Conservation (phyloP, 345 rosid genomes). For the Noccaea bulbosa region DNA sequence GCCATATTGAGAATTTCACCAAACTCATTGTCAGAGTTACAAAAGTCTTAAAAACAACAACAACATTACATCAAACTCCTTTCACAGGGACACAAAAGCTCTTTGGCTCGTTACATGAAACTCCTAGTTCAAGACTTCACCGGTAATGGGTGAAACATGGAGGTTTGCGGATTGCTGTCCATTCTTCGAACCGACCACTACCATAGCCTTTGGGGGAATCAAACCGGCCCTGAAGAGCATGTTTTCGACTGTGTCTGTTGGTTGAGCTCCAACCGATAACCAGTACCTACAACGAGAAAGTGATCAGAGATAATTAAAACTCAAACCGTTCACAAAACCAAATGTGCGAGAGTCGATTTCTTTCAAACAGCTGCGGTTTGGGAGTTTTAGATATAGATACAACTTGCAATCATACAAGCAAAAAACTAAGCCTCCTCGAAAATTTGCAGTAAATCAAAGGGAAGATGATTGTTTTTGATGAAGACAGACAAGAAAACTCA, state of each 20-base stretch:
- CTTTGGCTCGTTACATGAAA: slow-evolving; percentile 15
- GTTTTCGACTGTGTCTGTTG: slow-evolving; percentile 75
- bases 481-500: background rate
- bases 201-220: slow-evolving; percentile 81
- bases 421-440: background rate
- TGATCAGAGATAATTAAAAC: background rate
- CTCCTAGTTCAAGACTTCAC: slow-evolving; percentile 53
- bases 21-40: background rate
- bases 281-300: slow-evolving; percentile 64
- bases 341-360: background rate
- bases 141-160: slow-evolving; percentile 77
- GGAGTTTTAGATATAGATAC: background rate
- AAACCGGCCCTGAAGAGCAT: slow-evolving; percentile 84
- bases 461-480: background rate
- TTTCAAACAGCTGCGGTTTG: background rate
- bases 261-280: slow-evolving; percentile 96
- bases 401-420: slow-evolving; percentile 12
- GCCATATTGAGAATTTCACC: slow-evolving; percentile 19
- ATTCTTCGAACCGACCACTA: slow-evolving; percentile 69
- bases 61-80: slow-evolving; percentile 3
- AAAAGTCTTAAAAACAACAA: slow-evolving; percentile 1
- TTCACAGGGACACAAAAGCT: background rate
- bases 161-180: slow-evolving; percentile 58
- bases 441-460: slow-evolving; percentile 1
- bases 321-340: background rate